Evolutionary conservation across 805 yeast genomes (phyloP).

Genomic region (Kregervanrija delftensis): DNA sequence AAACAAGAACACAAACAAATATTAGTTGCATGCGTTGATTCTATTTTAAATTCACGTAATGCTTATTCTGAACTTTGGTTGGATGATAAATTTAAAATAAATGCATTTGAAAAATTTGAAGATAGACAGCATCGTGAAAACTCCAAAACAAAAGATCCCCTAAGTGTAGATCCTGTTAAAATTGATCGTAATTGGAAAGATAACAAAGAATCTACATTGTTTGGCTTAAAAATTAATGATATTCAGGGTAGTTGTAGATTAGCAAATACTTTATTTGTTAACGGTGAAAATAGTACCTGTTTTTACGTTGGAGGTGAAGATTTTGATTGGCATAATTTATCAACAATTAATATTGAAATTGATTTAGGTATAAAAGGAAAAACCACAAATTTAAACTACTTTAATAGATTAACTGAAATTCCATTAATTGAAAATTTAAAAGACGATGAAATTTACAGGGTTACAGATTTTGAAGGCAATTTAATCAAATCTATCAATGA

Average conservation of each 20-base stretch:
- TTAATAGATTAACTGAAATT: slow-evolving; percentile 9
- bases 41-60: slow-evolving; percentile 19
- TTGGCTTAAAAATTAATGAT: slow-evolving; percentile 5
- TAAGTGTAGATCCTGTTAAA: slow-evolving; percentile 14
- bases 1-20: slow-evolving; percentile 9
- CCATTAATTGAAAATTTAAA: slow-evolving; percentile 8
- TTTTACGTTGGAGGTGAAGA: slow-evolving; percentile 14
- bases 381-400: slow-evolving; percentile 1
- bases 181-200: slow-evolving; percentile 17
- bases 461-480: slow-evolving; percentile 51
- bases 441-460: slow-evolving; percentile 23
- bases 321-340: slow-evolving; percentile 8
- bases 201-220: slow-evolving; percentile 2
- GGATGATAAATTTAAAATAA: slow-evolving; percentile 10
- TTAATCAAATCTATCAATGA: slow-evolving; percentile 50
- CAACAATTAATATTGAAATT: slow-evolving; percentile 1
- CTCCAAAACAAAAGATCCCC: slow-evolving; percentile 5
- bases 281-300: slow-evolving; percentile 19
- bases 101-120: slow-evolving; percentile 8
- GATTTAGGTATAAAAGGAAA: neutral
- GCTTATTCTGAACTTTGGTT: slow-evolving; percentile 25
- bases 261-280: slow-evolving; percentile 24
- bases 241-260: slow-evolving; percentile 6
- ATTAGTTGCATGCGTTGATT: slow-evolving; percentile 22
- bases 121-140: slow-evolving; percentile 1